Base-by-base conservation (phyloP, 2,329 filamentous ascomycete genomes). In the Talaromyces amestolkiae region DNA sequence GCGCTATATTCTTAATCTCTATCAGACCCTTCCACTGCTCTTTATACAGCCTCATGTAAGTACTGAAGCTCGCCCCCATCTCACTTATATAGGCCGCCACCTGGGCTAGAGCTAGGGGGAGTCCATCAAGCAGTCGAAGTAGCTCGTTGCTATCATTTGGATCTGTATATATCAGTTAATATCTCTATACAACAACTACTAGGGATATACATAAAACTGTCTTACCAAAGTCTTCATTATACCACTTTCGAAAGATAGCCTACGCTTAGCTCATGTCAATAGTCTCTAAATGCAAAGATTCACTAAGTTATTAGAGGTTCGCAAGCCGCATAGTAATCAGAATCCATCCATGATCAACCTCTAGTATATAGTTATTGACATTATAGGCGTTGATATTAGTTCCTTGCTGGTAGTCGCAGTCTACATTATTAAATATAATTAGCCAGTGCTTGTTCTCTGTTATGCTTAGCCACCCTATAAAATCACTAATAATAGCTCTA, bases 401-500 rank as follows among this genome's bases (percentile, higher is more conserved):
- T 11, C 39, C 61, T 49, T 49, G 9, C 49, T 49, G 27, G 27
- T 49, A 63, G 39, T 63, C 61, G 27, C 51, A 19, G 39, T 63
- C 61, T n/a, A 63, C 31, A 8, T 62, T 51, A 58, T 66, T 56
- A 56, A 54, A 61, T 45, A 66, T 61, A 22, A 66, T 43, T 10
- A 66, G 47, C 65, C 65, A 66, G n/a, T 17, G 43, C 15, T 49
- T 53, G 31, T 66, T 66, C 45, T 39, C 27, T 1, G 24, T 13
- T n/a, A n/a, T 58, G 24, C 35, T 59, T 13, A 66, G 45, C 65
- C 61, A 64, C 27, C 45, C 71, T 19, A 77, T 58, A 1, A 63
- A 31, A 53, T 58, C 43, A 53, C 6, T 3, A 8, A 64, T 63
- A 37, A 61, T 15, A 56, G 33, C 41, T 15, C 43, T 24, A 17